phyloP scores from a whole-genome alignment of 2,329 filamentous ascomycete species.

The Aspergillus brasiliensis region DNA sequence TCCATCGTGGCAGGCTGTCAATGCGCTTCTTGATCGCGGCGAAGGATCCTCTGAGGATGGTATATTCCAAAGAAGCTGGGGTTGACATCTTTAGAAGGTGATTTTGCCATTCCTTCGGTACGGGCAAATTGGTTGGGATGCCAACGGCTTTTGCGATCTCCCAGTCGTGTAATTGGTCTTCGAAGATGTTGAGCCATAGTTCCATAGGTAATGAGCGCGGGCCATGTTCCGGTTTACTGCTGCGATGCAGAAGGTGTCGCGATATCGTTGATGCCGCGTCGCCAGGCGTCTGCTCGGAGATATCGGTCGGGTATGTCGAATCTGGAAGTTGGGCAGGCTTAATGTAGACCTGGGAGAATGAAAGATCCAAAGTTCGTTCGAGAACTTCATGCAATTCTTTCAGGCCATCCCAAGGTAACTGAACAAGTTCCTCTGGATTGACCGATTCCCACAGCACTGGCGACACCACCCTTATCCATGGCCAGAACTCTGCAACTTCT shows the following conservation, averaged over 20 bases:
- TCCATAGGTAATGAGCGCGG: conserved; percentile 68
- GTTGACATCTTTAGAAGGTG: conserved; percentile 66
- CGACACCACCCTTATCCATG: conserved; percentile 79
- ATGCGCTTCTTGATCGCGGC: conserved; percentile 73
- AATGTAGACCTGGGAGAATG: conserved; percentile 17
- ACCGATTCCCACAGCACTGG: conserved; percentile 84
- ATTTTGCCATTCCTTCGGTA: conserved; percentile 71
- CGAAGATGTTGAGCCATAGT: conserved; percentile 85
- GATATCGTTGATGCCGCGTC: conserved; percentile 35
- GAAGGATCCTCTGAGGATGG: conserved; percentile 72
- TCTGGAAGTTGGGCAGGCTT: conserved; percentile 7
- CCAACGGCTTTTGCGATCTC: conserved; percentile 80
- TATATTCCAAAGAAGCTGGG: conserved; percentile 79
- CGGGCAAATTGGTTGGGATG: conserved; percentile 74
- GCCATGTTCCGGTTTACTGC: conserved; percentile 23
- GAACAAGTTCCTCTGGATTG: conserved; percentile 51
- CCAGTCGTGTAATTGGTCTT: conserved; percentile 79
- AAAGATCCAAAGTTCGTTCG: conserved; percentile 22
- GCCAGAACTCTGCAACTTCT: conserved; percentile 81
- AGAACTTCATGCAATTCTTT: conserved; percentile 35
- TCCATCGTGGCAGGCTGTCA: conserved; percentile 66
- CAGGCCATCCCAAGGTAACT: conserved; percentile 55
- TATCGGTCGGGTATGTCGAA: background rate
- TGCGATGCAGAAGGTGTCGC: conserved; percentile 25
- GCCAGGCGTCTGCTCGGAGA: conserved; percentile 48